Evolutionary conservation across 2,329 filamentous ascomycete species (phyloP).

Genomic region (Xylaria sp.): DNA sequence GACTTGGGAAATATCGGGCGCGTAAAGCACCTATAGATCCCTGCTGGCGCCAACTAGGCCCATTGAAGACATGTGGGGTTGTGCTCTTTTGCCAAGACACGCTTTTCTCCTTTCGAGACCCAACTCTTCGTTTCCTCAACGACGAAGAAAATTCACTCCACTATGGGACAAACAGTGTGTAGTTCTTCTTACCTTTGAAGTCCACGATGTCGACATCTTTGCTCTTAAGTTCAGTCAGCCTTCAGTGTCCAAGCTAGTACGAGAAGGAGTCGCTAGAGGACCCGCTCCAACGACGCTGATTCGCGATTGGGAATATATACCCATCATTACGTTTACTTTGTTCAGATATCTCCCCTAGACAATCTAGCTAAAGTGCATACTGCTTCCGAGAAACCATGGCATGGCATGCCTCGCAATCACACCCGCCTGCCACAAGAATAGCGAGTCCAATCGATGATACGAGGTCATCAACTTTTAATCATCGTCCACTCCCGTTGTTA

Average conservation of each 20-base stretch:
- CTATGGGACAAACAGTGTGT: neutral
- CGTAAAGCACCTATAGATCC: conserved; percentile 19
- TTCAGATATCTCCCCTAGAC: neutral
- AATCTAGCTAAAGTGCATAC: neutral
- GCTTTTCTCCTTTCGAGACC: neutral
- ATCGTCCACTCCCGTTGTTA: too few relatives aligned
- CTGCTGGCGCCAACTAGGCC: conserved; percentile 1
- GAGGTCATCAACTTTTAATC: too few relatives aligned
- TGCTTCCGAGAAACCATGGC: neutral
- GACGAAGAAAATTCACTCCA: conserved; percentile 1
- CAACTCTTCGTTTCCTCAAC: conserved; percentile 13
- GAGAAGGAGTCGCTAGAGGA: too few relatives aligned
- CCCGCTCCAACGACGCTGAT: too few relatives aligned
- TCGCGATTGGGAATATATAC: too few relatives aligned
- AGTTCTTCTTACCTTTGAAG: too few relatives aligned
- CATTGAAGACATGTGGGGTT: neutral
- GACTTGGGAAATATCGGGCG: conserved; percentile 22
- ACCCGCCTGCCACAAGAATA: too few relatives aligned
- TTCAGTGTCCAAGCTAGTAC: too few relatives aligned
- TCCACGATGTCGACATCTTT: neutral
- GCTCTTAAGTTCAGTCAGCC: too few relatives aligned
- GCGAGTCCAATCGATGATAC: too few relatives aligned
- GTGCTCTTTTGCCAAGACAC: conserved; percentile 18
- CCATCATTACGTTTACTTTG: too few relatives aligned
- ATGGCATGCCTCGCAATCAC: neutral